phyloP scores from a whole-genome alignment of 345 rosid genomes.

The Rhodomyrtus tomentosa region DNA sequence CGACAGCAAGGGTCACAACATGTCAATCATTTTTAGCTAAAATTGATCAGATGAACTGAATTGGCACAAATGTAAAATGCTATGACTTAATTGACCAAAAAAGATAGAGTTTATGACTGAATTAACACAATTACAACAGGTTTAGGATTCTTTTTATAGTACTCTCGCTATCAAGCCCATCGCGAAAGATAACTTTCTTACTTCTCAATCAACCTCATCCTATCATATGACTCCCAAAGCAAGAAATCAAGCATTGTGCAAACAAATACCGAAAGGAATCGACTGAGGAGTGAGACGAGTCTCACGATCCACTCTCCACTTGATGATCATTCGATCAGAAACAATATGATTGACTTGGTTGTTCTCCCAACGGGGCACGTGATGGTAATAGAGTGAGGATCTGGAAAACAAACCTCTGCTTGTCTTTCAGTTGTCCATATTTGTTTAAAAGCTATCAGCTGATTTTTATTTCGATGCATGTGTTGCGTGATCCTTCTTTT shows the following conservation, averaged over 20 bases:
- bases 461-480: neutral
- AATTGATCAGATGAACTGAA: too few relatives aligned
- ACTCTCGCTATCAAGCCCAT: neutral
- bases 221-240: neutral
- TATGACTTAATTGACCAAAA: too few relatives aligned
- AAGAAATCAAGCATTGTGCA: neutral
- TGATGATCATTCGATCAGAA: neutral
- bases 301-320: neutral
- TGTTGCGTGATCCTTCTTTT: neutral
- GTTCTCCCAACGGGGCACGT: neutral
- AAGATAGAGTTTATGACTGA: too few relatives aligned
- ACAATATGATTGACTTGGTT: neutral
- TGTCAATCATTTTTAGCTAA: too few relatives aligned
- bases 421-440: neutral
- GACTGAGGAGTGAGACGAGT: neutral
- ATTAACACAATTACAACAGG: too few relatives aligned
- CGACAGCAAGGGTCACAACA: too few relatives aligned
- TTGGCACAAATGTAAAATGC: too few relatives aligned
- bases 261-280: neutral
- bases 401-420: neutral
- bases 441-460: neutral
- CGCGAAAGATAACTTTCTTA: neutral
- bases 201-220: neutral
- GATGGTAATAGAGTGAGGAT: neutral
- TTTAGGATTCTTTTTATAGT: too few relatives aligned